Conservation (phyloP, 2,329 filamentous ascomycete species). For the Graphilbum sp. region DNA sequence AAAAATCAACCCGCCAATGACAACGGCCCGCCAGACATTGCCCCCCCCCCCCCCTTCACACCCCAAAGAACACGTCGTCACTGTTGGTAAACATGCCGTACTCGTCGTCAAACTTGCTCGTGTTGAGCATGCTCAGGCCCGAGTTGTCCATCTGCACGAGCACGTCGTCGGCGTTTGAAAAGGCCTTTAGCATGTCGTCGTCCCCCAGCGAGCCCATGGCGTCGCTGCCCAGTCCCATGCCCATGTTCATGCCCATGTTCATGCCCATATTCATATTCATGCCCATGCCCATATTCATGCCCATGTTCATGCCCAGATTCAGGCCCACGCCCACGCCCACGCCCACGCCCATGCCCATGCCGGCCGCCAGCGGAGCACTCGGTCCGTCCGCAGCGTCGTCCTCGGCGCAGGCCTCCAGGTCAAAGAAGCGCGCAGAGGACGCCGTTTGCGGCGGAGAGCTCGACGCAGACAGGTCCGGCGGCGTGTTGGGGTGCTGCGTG, state of each 20-base stretch:
- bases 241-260: not conserved
- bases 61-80: slow-evolving; percentile 35
- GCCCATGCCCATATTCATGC: slow-evolving; percentile 2
- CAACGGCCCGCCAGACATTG: not conserved
- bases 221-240: not conserved
- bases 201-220: slow-evolving; percentile 18
- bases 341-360: slow-evolving; percentile 15
- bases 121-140: slow-evolving; percentile 31
- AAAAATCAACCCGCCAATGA: not conserved
- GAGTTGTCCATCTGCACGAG: slow-evolving; percentile 25
- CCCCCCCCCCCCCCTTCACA: slow-evolving; percentile 18
- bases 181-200: slow-evolving; percentile 28
- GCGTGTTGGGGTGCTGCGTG: slow-evolving; percentile 26
- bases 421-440: slow-evolving; percentile 24
- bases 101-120: slow-evolving; percentile 38
- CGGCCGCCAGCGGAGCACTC: slow-evolving; percentile 16
- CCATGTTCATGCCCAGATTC: not conserved
- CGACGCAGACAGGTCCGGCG: slow-evolving; percentile 43
- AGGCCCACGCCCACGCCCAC: not conserved
- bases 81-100: slow-evolving; percentile 35
- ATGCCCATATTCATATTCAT: slow-evolving; percentile 2
- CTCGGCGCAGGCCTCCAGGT: slow-evolving; percentile 22
- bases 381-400: slow-evolving; percentile 11
- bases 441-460: slow-evolving; percentile 33
- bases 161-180: slow-evolving; percentile 22